phyloP scores from a whole-genome alignment of 192 early-diverging fungal species.

The Backusella tarrabulga region DNA sequence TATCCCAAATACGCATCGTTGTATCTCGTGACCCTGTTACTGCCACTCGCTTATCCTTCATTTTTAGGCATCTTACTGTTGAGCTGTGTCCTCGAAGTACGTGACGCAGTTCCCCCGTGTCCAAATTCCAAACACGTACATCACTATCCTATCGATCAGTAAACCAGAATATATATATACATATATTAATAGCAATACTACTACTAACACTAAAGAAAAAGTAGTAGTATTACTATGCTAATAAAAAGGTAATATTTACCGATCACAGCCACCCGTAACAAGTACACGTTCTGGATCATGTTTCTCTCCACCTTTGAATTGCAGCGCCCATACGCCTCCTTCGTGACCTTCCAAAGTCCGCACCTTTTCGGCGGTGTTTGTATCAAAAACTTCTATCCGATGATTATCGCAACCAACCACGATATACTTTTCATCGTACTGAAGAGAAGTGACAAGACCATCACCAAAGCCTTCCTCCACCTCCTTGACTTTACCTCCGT shows the following conservation, averaged over 20 bases:
- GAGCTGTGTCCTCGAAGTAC: slow-evolving; percentile 93
- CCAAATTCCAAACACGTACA: slow-evolving; percentile 96
- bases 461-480: slow-evolving; percentile 57
- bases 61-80: slow-evolving; percentile 94
- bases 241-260: slow-evolving; percentile 49
- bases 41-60: slow-evolving; percentile 65
- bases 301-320: slow-evolving; percentile 51
- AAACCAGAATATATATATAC: neutral
- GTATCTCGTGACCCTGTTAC: slow-evolving; percentile 94
- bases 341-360: slow-evolving; percentile 83
- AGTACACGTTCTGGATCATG: slow-evolving; percentile 63
- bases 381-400: slow-evolving; percentile 92
- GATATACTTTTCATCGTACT: slow-evolving; percentile 93
- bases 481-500: slow-evolving; percentile 39
- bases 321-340: slow-evolving; percentile 97
- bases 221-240: neutral
- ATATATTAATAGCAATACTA: neutral
- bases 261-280: slow-evolving; percentile 94
- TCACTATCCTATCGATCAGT: slow-evolving; percentile 40
- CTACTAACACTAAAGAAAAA: neutral
- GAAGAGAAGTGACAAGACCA: slow-evolving; percentile 93
- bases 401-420: slow-evolving; percentile 95
- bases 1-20: slow-evolving; percentile 90
- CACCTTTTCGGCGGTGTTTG: slow-evolving; percentile 67
- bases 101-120: slow-evolving; percentile 80